A percentile compares a stretch with the other conserved stretches of the same genome.
These are phyloP conservation scores for Sporothrix humicola DNA, from an alignment of 2,329 filamentous ascomycete species.

Conservation along the genomic window DNA sequence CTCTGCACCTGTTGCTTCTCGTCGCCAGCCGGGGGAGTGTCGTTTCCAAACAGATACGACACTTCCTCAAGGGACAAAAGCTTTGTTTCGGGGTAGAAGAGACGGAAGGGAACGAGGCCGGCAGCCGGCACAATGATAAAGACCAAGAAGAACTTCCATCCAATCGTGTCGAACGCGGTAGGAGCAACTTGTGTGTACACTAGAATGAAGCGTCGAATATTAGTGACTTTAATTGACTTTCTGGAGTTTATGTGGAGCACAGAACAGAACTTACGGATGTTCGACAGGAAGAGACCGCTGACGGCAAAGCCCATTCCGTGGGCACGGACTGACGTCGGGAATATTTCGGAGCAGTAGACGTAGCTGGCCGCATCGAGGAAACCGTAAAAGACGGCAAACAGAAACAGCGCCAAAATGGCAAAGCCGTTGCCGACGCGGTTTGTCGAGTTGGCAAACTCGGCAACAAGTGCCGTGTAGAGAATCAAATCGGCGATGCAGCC, in stretches of 20 bases:
- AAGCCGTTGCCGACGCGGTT: not conserved
- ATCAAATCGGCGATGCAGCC: not conserved
- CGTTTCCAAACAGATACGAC: not conserved
- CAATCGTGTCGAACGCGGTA: not conserved
- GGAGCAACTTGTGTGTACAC: constrained; percentile 1
- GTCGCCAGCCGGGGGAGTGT: not conserved
- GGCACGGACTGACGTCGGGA: not conserved
- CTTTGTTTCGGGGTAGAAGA: not conserved
- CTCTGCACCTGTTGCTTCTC: not conserved
- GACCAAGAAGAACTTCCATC: constrained; percentile 11
- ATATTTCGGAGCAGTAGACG: not conserved
- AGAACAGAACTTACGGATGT: not conserved
- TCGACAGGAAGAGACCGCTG: not conserved
- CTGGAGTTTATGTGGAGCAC: no score
- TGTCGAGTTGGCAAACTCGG: not conserved
- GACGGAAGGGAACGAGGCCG: not conserved
- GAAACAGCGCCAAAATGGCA: not conserved
- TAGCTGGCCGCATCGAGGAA: not conserved
- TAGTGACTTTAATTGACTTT: no score
- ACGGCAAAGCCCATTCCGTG: not conserved
- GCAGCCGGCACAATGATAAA: not conserved
- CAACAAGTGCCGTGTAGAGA: not conserved
- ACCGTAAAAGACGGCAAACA: not conserved
- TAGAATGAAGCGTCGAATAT: not conserved
- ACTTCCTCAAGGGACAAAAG: not conserved